phyloP scores from a whole-genome alignment of 2,329 filamentous ascomycete species.

The Cyphellophora attinorum region DNA sequence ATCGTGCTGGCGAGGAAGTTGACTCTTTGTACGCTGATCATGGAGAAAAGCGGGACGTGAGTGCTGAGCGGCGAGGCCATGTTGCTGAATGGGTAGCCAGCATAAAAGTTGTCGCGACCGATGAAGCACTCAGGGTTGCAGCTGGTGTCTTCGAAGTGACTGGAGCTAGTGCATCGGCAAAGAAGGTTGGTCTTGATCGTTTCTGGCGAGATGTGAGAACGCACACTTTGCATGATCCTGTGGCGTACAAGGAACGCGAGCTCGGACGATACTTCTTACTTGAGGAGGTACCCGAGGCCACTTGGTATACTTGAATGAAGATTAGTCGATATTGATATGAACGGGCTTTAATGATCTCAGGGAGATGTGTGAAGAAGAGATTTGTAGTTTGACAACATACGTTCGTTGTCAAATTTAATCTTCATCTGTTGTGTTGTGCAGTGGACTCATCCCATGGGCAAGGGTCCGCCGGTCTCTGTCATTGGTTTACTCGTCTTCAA shows the following conservation, averaged over 20 bases:
- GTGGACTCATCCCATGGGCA: too few species aligned
- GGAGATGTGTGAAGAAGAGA: too few species aligned
- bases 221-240: slow-evolving; percentile 57
- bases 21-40: slow-evolving; percentile 38
- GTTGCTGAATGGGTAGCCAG: slow-evolving; percentile 54
- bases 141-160: slow-evolving; percentile 56
- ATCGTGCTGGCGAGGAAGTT: slow-evolving; percentile 44
- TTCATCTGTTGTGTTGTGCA: too few species aligned
- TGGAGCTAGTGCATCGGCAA: slow-evolving; percentile 47
- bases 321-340: too few species aligned
- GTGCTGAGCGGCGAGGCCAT: slow-evolving; percentile 46
- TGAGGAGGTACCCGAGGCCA: slow-evolving; percentile 47
- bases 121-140: slow-evolving; percentile 49
- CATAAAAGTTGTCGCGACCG: slow-evolving; percentile 54
- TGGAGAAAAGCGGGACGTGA: slow-evolving; percentile 34
- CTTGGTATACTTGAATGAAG: slow-evolving; percentile 50
- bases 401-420: too few species aligned
- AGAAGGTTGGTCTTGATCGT: slow-evolving; percentile 51
- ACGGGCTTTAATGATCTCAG: too few species aligned
- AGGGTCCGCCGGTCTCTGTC: too few species aligned
- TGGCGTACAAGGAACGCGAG: slow-evolving; percentile 58
- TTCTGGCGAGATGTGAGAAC: slow-evolving; percentile 60
- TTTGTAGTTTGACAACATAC: too few species aligned
- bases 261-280: slow-evolving; percentile 49
- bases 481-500: too few species aligned